Evolutionary conservation across 2,329 filamentous ascomycete species (phyloP).

Genomic region (Trichoderma hamatum): DNA sequence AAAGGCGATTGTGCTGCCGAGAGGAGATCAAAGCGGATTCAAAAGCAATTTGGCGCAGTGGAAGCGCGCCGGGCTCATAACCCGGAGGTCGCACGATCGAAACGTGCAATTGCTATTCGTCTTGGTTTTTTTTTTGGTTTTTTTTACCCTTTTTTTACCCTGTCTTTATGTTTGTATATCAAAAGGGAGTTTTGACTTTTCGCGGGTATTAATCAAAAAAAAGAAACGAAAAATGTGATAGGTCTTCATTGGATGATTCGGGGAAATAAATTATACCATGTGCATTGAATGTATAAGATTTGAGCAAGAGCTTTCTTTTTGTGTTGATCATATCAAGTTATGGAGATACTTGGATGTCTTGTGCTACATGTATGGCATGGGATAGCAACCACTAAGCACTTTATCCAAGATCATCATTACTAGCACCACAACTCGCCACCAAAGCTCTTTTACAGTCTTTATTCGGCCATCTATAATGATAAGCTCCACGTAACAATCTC

Average conservation of each 20-base stretch:
- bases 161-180: too few species aligned
- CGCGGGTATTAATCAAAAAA: too few species aligned
- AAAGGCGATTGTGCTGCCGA: neutral
- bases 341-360: neutral
- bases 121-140: neutral
- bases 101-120: neutral
- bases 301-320: neutral
- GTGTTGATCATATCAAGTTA: neutral
- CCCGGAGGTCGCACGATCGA: neutral
- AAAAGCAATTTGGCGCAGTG: neutral
- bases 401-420: too few species aligned
- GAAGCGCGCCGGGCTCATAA: neutral
- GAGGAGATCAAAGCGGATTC: neutral
- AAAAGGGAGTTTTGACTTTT: too few species aligned
- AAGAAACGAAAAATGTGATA: too few species aligned
- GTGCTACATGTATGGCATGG: neutral
- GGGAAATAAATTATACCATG: neutral
- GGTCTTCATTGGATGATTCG: too few species aligned
- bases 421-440: neutral
- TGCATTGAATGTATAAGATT: neutral
- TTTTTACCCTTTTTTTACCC: too few species aligned
- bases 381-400: neutral
- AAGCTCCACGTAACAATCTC: neutral
- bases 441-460: neutral
- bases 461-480: neutral